Evolutionary conservation across 352 stramenopile genomes (phyloP).

Genomic region (Salisapilia sapeloensis): DNA sequence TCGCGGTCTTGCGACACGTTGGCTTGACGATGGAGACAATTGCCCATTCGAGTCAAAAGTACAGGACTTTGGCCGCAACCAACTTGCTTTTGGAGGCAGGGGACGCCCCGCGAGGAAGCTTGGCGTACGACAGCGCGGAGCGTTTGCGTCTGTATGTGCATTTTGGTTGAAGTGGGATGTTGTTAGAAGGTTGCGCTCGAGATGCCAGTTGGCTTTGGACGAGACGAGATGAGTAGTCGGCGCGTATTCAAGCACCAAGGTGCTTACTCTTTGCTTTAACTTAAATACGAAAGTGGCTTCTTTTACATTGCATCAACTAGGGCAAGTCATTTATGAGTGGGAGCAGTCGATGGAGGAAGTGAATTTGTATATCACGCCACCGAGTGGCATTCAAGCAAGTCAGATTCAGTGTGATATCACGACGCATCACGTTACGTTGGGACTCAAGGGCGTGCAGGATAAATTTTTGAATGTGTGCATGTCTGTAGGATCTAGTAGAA

Average conservation of each 20-base stretch:
- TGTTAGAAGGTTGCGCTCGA: slow-evolving; percentile 11
- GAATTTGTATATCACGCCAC: slow-evolving; percentile 89
- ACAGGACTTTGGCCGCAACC: slow-evolving; percentile 30
- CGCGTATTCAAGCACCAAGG: slow-evolving; percentile 57
- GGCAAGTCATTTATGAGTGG: slow-evolving; percentile 91
- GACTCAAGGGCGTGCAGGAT: slow-evolving; percentile 71
- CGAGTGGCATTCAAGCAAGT: slow-evolving; percentile 59
- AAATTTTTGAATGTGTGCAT: slow-evolving; percentile 84
- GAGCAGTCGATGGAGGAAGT: slow-evolving; percentile 92
- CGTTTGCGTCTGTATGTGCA: slow-evolving; percentile 63
- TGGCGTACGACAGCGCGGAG: slow-evolving; percentile 22
- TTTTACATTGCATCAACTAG: slow-evolving; percentile 7
- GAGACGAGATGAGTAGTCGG: slow-evolving; percentile 23
- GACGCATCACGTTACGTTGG: slow-evolving; percentile 77
- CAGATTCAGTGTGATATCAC: slow-evolving; percentile 83
- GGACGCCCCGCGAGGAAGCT: slow-evolving; percentile 16
- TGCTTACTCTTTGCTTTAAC: slow-evolving; percentile 4
- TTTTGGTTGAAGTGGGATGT: slow-evolving; percentile 30
- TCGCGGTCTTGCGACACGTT: slow-evolving; percentile 34
- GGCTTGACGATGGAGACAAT: slow-evolving; percentile 46
- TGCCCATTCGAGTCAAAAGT: slow-evolving; percentile 21
- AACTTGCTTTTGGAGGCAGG: slow-evolving; percentile 47
- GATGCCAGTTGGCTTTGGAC: slow-evolving; percentile 2
- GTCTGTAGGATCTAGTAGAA: not conserved
- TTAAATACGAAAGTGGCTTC: not conserved